Conservation (phyloP, 2,329 filamentous ascomycete genomes). For the Septoria linicola region DNA sequence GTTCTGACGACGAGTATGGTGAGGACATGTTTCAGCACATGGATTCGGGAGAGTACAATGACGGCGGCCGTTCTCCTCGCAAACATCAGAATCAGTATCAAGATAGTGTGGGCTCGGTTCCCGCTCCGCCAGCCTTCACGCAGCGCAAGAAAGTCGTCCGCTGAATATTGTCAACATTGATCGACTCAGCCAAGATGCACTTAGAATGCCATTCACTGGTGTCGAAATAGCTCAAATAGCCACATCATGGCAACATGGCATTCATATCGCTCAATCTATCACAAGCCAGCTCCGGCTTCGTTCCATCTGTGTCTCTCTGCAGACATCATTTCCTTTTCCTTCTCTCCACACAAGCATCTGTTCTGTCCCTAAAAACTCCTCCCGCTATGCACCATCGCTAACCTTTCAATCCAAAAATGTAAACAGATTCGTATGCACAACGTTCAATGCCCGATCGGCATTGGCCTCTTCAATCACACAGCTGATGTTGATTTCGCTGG, state of each 20-base stretch:
- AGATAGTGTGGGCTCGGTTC: constrained; percentile 1
- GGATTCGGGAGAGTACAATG: constrained; percentile 5
- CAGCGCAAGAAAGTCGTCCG: background rate
- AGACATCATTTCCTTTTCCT: background rate
- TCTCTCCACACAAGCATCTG: too few relatives aligned
- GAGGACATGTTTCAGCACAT: background rate
- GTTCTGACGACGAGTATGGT: background rate
- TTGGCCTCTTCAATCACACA: constrained; percentile 93
- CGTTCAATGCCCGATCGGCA: constrained; percentile 89
- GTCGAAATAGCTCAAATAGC: background rate
- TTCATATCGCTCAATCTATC: constrained; percentile 13
- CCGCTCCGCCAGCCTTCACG: constrained; percentile 1
- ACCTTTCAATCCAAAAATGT: constrained; percentile 74
- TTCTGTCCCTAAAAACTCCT: background rate
- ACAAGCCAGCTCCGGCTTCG: background rate
- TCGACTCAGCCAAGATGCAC: background rate
- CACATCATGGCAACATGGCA: background rate
- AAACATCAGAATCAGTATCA: background rate
- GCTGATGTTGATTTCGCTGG: constrained; percentile 98
- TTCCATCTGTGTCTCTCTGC: too few relatives aligned
- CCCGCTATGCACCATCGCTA: constrained; percentile 4
- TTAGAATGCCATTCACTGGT: background rate
- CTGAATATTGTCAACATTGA: constrained; percentile 3
- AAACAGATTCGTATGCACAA: constrained; percentile 94
- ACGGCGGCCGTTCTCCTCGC: background rate